A percentile compares a stretch with the other conserved stretches of the same genome.
phyloP scores from a whole-genome alignment of 371 early-diverging fungal species.

The Syncephalastrum racemosum region DNA sequence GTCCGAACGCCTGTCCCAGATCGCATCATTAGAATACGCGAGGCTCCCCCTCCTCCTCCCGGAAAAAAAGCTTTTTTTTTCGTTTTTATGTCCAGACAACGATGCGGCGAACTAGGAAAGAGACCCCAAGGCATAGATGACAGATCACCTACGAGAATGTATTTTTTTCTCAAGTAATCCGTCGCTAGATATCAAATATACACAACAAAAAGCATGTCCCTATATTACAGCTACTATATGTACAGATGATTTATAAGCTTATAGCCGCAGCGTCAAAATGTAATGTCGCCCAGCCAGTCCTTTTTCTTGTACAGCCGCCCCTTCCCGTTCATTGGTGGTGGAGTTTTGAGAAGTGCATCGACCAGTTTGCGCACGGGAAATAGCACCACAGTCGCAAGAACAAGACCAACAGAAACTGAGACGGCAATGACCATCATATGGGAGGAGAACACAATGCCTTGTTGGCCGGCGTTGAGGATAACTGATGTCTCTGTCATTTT shows the following conservation, averaged over 20 bases:
- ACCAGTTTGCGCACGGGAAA: conserved; percentile 31
- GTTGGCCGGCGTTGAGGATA: conserved; percentile 33
- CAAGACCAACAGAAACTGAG: conserved; percentile 31
- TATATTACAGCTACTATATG: too few species aligned
- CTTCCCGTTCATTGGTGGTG: background rate
- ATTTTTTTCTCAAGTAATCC: too few species aligned
- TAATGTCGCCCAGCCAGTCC: conserved; percentile 38
- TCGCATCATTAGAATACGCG: too few species aligned
- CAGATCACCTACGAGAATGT: too few species aligned
- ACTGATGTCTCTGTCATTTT: conserved; percentile 29
- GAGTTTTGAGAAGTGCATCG: conserved; percentile 18
- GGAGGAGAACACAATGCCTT: conserved; percentile 32
- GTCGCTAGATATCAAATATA: too few species aligned
- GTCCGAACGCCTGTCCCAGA: too few species aligned
- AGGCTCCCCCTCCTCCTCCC: background rate
- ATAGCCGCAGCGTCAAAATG: conserved; percentile 11
- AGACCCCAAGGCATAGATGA: too few species aligned
- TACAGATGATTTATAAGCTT: background rate
- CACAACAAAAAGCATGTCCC: too few species aligned
- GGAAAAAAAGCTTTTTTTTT: background rate
- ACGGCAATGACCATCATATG: conserved; percentile 43
- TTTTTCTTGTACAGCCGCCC: conserved; percentile 18
- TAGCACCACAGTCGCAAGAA: conserved; percentile 25
- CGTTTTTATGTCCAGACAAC: too few species aligned
- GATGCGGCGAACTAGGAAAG: too few species aligned